Conservation (phyloP, 352 stramenopile species). For the Peronospora tabacina region DNA sequence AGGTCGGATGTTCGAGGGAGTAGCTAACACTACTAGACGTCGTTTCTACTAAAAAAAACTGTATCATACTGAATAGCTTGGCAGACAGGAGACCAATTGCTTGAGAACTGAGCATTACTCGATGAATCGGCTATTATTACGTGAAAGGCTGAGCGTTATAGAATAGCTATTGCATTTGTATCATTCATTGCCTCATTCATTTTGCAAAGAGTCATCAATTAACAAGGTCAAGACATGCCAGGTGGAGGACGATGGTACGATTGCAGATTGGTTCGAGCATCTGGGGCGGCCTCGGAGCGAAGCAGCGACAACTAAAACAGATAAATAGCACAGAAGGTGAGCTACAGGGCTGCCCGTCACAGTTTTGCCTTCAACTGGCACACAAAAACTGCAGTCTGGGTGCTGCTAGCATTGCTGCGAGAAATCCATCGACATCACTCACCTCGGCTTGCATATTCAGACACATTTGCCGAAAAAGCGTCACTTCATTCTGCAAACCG, state of each 20-base stretch:
- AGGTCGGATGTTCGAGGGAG: too few relatives aligned
- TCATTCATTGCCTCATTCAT: too few relatives aligned
- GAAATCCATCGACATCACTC: constrained; percentile 12
- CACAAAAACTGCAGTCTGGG: not conserved
- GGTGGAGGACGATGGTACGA: constrained; percentile 33
- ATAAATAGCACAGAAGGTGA: constrained; percentile 25
- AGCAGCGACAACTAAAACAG: constrained; percentile 33
- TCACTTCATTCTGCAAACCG: constrained; percentile 66
- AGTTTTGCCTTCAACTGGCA: constrained; percentile 16
- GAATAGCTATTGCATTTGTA: too few relatives aligned
- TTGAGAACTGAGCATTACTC: too few relatives aligned
- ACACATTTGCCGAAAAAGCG: constrained; percentile 80
- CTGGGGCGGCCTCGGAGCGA: constrained; percentile 15
- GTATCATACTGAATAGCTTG: too few relatives aligned
- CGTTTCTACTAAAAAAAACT: too few relatives aligned
- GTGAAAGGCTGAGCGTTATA: constrained; percentile 15
- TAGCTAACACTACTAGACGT: too few relatives aligned
- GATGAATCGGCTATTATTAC: constrained; percentile 30
- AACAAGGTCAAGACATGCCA: constrained; percentile 41
- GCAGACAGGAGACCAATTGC: too few relatives aligned
- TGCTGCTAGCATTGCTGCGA: not conserved
- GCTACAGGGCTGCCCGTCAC: constrained; percentile 15
- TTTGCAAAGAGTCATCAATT: not conserved
- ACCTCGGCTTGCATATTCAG: constrained; percentile 73
- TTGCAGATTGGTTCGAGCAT: constrained; percentile 16